Conservation (phyloP, 345 rosid genomes). For the Aegle marmelos region DNA sequence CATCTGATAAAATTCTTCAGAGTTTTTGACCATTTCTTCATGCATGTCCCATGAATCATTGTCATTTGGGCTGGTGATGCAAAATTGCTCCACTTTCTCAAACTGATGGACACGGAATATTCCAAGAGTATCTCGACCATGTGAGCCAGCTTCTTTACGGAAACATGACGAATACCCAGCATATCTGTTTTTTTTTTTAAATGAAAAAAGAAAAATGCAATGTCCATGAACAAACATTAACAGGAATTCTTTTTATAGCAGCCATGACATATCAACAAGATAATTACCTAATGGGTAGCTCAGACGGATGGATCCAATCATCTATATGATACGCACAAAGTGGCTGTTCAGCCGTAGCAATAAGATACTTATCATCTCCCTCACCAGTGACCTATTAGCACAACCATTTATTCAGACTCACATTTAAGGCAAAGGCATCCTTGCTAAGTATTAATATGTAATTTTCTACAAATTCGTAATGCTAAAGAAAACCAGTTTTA, state of each 20-base stretch:
- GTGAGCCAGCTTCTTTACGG: conserved; percentile 98
- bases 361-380: conserved; percentile 90
- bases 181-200: conserved; percentile 70
- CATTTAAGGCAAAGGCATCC: neutral
- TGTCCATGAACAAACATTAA: conserved; percentile 1
- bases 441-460: neutral
- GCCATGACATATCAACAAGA: neutral
- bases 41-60: conserved; percentile 90
- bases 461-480: neutral
- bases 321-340: conserved; percentile 87
- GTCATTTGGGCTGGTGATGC: conserved; percentile 82
- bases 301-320: conserved; percentile 88
- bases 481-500: neutral
- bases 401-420: neutral
- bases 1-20: conserved; percentile 80
- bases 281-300: conserved; percentile 70
- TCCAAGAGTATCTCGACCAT: conserved; percentile 93
- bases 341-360: conserved; percentile 97
- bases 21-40: conserved; percentile 88
- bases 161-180: conserved; percentile 95
- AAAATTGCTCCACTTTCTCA: conserved; percentile 96
- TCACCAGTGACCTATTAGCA: conserved; percentile 82
- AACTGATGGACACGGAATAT: conserved; percentile 98
- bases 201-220: neutral
- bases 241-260: neutral